Base-by-base conservation (phyloP, 805 yeast genomes). In the Candida odintsovae region DNA sequence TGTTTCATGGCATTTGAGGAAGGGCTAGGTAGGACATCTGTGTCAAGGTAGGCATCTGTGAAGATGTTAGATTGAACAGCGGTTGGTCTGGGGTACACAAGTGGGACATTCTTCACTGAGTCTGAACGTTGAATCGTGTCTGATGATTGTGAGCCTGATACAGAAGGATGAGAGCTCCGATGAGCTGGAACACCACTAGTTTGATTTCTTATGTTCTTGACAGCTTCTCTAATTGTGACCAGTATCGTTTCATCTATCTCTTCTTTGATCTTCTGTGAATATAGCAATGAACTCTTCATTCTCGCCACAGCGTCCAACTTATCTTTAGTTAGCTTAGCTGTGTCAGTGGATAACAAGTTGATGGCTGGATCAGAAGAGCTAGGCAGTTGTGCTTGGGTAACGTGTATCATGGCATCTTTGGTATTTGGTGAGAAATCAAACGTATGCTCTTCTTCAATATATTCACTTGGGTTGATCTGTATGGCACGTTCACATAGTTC, bases 401-500 rank as follows among this genome's bases (percentile, higher is more conserved):
- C 69, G 15, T 64, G 61, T 22, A 66, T 67, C n/a, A 84, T 70
- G 15, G 86, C 80, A 37, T 65, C 65, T 47, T 75, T 78, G 1
- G 90, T 79, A 46, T 71, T 72, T 3, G 92, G 92, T 1, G 89
- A 82, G 50, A 71, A 70, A 29, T 66, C 66, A 48, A 59, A 68
- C 2, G 58, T 43, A 22, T 52, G 50, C 1, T 41, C 20, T 6
- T 48, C 47, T 2, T 52, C 57, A 33, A 66, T 68, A 19, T 78
- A 69, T 52, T 81, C 87, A n/a, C 86, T 85, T 1, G 86, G 83
- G 55, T 85, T 87, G 12, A 90, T 77, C 37, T 75, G 70, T 19
- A 88, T 67, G 0, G 96, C 90, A 51, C 81, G 82, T 45, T 87
- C 90, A 57, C 90, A 81, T 43, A 85, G 71, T 18, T 84, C 88